These are phyloP conservation scores for Verticillium zaregamsianum DNA, from an alignment of 2,329 filamentous ascomycete species.

Conservation along the genomic window DNA sequence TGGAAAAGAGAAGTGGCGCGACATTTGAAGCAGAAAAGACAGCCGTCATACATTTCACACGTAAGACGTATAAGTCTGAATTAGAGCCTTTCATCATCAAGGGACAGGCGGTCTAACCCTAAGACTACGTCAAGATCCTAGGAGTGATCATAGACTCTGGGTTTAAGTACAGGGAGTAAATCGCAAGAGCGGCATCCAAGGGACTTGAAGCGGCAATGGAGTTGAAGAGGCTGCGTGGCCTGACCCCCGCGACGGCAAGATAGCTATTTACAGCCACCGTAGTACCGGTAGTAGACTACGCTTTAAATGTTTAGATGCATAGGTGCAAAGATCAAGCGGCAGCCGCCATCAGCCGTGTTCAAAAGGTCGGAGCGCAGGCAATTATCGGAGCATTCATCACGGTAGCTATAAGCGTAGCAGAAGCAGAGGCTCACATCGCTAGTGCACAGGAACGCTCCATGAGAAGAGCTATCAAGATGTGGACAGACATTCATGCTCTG, in stretches of 20 bases:
- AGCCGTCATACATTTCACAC: conserved; percentile 12
- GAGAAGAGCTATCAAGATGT: conserved; percentile 9
- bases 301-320: conserved; percentile 19
- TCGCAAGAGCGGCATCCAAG: conserved; percentile 9
- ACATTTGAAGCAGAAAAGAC: conserved; percentile 21
- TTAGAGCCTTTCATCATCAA: neutral
- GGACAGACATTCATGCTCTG: conserved; percentile 4
- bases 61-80: neutral
- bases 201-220: conserved; percentile 9
- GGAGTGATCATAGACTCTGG: conserved; percentile 15
- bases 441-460: conserved; percentile 11
- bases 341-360: conserved; percentile 5
- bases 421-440: conserved; percentile 15
- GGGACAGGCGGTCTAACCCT: neutral
- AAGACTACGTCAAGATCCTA: conserved; percentile 10
- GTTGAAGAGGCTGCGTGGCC: conserved; percentile 7
- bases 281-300: conserved; percentile 16
- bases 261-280: conserved; percentile 18
- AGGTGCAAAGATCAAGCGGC: conserved; percentile 10
- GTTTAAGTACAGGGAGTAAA: conserved; percentile 9
- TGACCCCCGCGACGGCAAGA: conserved; percentile 15
- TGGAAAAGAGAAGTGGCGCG: conserved; percentile 17
- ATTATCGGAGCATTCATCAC: conserved; percentile 14
- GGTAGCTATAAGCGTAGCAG: conserved; percentile 13
- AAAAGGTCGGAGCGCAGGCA: conserved; percentile 10